Conservation (phyloP, 192 early-diverging fungal species). For the Jimgerdemannia lactiflua region DNA sequence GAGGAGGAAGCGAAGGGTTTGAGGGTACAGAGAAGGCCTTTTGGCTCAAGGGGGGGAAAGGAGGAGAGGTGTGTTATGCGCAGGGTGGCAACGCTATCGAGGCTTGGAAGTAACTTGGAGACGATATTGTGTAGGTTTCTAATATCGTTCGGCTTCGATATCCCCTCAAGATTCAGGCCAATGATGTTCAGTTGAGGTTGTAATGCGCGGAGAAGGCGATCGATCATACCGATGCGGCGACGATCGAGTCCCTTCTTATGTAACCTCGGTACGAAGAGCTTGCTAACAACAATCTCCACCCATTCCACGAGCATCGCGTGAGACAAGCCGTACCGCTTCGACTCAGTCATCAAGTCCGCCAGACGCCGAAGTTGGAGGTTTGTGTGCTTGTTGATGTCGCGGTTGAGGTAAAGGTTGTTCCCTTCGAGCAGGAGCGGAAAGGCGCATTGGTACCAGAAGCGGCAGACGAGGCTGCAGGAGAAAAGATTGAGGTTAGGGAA, state of each 20-base stretch:
- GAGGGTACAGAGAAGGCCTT: not conserved
- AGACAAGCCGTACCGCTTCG: not conserved
- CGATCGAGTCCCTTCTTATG: not conserved
- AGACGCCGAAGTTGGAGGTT: not conserved
- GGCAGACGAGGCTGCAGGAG: not conserved
- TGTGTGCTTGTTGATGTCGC: not conserved
- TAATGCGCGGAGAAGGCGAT: not conserved
- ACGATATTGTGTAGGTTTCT: not conserved
- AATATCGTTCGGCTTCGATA: not conserved
- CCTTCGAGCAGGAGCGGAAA: not conserved
- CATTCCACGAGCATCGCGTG: not conserved
- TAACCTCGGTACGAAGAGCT: not conserved
- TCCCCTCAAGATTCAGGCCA: not conserved
- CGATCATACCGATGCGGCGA: not conserved
- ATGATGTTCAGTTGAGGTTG: not conserved
- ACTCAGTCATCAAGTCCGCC: not conserved
- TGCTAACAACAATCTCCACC: not conserved
- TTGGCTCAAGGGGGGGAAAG: not conserved
- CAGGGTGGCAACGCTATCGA: not conserved
- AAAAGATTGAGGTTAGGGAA: not conserved
- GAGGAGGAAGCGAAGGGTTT: not conserved
- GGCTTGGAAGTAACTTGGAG: not conserved
- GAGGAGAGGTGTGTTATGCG: not conserved
- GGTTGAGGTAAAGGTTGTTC: not conserved
- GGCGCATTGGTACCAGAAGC: not conserved